phyloP scores from a whole-genome alignment of 2,329 filamentous ascomycete species.

The Chrysosporium queenslandicum region DNA sequence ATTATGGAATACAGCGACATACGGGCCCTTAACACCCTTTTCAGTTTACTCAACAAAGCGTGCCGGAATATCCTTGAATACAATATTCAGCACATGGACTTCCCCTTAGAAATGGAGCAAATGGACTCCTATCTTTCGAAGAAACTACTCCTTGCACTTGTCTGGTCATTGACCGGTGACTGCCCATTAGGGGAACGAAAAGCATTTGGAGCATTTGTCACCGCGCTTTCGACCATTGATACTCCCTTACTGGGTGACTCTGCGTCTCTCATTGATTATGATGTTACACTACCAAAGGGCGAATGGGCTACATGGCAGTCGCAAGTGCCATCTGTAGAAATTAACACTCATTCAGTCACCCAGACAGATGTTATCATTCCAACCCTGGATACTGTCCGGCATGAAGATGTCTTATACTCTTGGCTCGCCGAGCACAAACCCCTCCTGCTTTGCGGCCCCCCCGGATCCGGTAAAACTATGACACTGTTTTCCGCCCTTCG shows the following conservation, averaged over 20 bases:
- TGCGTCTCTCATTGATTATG: slow-evolving; percentile 88
- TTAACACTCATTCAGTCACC: slow-evolving; percentile 96
- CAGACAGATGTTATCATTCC: slow-evolving; percentile 98
- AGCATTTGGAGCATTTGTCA: slow-evolving; percentile 73
- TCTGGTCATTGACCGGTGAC: slow-evolving; percentile 94
- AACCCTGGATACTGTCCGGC: slow-evolving; percentile 89
- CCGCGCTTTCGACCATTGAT: slow-evolving; percentile 73
- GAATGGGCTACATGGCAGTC: slow-evolving; percentile 93
- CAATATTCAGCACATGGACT: slow-evolving; percentile 87
- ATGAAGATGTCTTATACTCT: slow-evolving; percentile 98
- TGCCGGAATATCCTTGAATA: slow-evolving; percentile 91
- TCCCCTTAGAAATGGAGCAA: slow-evolving; percentile 81
- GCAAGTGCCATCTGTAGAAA: slow-evolving; percentile 85
- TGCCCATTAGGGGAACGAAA: slow-evolving; percentile 84
- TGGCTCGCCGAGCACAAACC: slow-evolving; percentile 99
- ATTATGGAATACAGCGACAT: slow-evolving; percentile 98
- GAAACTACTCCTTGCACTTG: slow-evolving; percentile 81
- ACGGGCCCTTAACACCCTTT: slow-evolving; percentile 81
- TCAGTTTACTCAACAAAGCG: slow-evolving; percentile 89
- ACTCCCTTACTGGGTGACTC: slow-evolving; percentile 67
- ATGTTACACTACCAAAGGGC: slow-evolving; percentile 73
- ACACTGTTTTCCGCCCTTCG: slow-evolving; percentile 94
- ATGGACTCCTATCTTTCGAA: slow-evolving; percentile 83
- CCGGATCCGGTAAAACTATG: slow-evolving; percentile 99
- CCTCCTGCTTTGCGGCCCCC: slow-evolving; percentile 87